phyloP scores from a whole-genome alignment of 805 yeast species.

The Cyberlindnera saturnus region DNA sequence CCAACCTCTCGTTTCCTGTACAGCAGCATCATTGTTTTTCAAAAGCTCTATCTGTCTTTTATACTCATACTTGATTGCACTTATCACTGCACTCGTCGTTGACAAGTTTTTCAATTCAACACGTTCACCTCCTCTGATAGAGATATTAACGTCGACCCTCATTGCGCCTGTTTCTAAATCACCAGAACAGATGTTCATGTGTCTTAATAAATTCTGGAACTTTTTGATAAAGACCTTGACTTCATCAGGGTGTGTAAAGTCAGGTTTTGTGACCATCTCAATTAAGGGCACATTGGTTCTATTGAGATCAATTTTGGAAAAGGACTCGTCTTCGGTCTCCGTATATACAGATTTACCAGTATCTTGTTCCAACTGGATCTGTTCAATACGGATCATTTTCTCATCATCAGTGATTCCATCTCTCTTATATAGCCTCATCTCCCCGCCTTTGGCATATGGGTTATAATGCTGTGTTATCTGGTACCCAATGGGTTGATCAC shows the following conservation, averaged over 20 bases:
- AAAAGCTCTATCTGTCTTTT: constrained; percentile 56
- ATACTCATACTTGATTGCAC: constrained; percentile 72
- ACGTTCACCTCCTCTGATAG: constrained; percentile 63
- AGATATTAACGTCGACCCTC: constrained; percentile 92
- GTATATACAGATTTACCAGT: constrained; percentile 75
- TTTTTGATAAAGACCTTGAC: constrained; percentile 77
- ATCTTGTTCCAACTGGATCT: constrained; percentile 91
- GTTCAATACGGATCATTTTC: constrained; percentile 57
- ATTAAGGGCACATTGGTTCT: constrained; percentile 82
- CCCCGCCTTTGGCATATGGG: constrained; percentile 74
- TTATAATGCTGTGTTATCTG: constrained; percentile 87
- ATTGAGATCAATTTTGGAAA: constrained; percentile 64
- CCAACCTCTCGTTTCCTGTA: constrained; percentile 86
- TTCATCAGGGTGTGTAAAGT: constrained; percentile 59
- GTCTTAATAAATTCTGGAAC: constrained; percentile 65
- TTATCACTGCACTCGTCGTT: constrained; percentile 70
- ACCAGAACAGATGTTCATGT: constrained; percentile 73
- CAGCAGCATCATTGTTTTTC: constrained; percentile 24
- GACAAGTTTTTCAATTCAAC: constrained; percentile 90
- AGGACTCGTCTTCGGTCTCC: constrained; percentile 24
- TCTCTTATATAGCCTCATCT: constrained; percentile 38
- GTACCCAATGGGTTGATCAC: constrained; percentile 94
- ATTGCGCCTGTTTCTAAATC: constrained; percentile 93
- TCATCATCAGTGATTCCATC: constrained; percentile 46
- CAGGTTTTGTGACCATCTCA: constrained; percentile 90